Evolutionary conservation across 2,329 filamentous ascomycete genomes (phyloP).

Genomic region (Teratosphaeria viscida): DNA sequence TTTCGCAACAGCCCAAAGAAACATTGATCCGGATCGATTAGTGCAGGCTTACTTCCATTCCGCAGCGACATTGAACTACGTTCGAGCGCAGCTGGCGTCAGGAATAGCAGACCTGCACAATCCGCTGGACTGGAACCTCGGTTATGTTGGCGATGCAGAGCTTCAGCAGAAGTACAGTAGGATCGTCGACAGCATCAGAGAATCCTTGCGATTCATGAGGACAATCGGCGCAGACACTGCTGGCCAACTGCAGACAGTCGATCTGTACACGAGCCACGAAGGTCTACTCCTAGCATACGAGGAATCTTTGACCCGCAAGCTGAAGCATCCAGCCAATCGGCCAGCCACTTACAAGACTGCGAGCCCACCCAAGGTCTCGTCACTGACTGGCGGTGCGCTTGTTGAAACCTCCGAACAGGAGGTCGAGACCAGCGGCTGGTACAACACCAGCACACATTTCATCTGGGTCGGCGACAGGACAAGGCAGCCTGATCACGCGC

Average conservation of each 20-base stretch:
- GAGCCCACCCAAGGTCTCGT: conserved; percentile 8
- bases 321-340: conserved; percentile 52
- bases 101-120: conserved; percentile 91
- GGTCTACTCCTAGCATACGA: conserved; percentile 92
- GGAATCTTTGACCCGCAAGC: conserved; percentile 67
- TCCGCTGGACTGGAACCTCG: conserved; percentile 88
- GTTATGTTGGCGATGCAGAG: conserved; percentile 74
- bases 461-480: conserved; percentile 98
- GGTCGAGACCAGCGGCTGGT: conserved; percentile 53
- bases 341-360: conserved; percentile 2
- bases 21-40: conserved; percentile 71
- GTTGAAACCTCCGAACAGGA: conserved; percentile 5
- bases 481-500: conserved; percentile 80
- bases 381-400: conserved; percentile 13
- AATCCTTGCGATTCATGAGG: conserved; percentile 86
- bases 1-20: conserved; percentile 62
- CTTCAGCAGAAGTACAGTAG: conserved; percentile 77
- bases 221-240: conserved; percentile 84
- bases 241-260: conserved; percentile 77
- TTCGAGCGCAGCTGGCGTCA: conserved; percentile 70
- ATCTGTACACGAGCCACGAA: conserved; percentile 92
- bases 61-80: conserved; percentile 86
- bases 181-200: conserved; percentile 77
- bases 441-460: conserved; percentile 92
- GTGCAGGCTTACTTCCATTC: conserved; percentile 94